Evolutionary conservation across 2,329 filamentous ascomycete genomes (phyloP), one percentile per base, ranked within the genome.

Genomic region (Penicillium oxalicum): DNA sequence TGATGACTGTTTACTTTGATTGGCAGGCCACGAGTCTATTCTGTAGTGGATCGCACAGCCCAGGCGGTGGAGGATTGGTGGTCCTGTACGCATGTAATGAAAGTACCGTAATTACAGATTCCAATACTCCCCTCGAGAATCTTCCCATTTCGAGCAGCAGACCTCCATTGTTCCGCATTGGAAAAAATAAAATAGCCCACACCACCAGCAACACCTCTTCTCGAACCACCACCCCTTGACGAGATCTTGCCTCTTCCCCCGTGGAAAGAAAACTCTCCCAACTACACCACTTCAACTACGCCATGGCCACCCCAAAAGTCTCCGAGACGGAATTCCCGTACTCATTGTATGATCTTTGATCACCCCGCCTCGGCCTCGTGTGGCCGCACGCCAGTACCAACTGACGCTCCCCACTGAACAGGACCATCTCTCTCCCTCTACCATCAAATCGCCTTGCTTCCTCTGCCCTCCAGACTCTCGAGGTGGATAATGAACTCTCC

Each of bases 401-500:
- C 39, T 27, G 37, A 12, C 42, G 28, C 54, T 40, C 6, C 35
- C 29, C 35, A 51, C 49, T 32, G 11, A 13, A 37, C 63, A 91
- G 88, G 61, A 82, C 79, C 51, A 79, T 95, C 54, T 77, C 83
- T 60, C 78, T 93, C 50, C 91, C 93, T 39, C 86, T 97, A 65
- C 91, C 91, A 18, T 87, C 84, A 36, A 68, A 83, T 33, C 85
- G 88, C 53, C 82, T 96, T 40, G 90, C 91, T 45, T 78, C 77
- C 40, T 82, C 86, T 41, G 90, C 91, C 38, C 78, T 88, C 33
- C 79, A 80, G 59, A 81, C 89, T 35, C 78, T 97, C 38, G 77
- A 84, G 50, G 91, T 97, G 59, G 93, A 98, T 71, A 79, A 84
- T 53, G 93, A 98, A 67, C 79, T 97, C 43, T 97, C 91, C 1